phyloP scores from a whole-genome alignment of 148 eudicot genomes.

The Arctostaphylos glauca region DNA sequence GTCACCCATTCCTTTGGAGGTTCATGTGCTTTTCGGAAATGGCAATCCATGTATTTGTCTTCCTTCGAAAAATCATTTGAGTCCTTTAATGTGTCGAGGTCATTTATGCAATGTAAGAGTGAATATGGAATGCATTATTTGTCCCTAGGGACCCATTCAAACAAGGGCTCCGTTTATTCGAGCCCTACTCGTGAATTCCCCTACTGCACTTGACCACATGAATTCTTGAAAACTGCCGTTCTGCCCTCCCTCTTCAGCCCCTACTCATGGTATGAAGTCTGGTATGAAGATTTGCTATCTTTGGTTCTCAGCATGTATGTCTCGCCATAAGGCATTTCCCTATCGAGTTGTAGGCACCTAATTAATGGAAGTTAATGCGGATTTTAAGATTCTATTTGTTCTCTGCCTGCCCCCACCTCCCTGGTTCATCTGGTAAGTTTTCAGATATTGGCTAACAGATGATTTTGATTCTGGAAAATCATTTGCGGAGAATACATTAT shows the following conservation, averaged over 20 bases:
- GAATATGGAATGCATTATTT: background rate
- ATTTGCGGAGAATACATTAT: too few relatives aligned
- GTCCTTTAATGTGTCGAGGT: background rate
- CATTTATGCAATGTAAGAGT: background rate
- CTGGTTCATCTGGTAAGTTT: background rate
- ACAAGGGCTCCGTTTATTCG: background rate
- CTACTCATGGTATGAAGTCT: background rate
- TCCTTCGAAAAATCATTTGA: background rate
- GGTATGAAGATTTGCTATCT: background rate
- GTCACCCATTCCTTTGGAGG: background rate
- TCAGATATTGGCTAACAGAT: background rate
- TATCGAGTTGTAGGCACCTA: background rate
- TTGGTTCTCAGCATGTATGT: background rate
- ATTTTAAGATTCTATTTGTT: background rate
- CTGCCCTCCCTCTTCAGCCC: background rate
- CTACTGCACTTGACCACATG: background rate
- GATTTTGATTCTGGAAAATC: too few relatives aligned
- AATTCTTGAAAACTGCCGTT: background rate
- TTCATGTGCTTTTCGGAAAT: background rate
- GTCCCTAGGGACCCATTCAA: background rate
- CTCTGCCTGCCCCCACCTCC: background rate
- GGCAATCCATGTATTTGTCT: background rate
- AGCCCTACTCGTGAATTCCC: background rate
- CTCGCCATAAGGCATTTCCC: background rate
- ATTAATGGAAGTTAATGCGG: background rate